phyloP scores from a whole-genome alignment of 148 eudicot genomes.

The Camellia japonica region DNA sequence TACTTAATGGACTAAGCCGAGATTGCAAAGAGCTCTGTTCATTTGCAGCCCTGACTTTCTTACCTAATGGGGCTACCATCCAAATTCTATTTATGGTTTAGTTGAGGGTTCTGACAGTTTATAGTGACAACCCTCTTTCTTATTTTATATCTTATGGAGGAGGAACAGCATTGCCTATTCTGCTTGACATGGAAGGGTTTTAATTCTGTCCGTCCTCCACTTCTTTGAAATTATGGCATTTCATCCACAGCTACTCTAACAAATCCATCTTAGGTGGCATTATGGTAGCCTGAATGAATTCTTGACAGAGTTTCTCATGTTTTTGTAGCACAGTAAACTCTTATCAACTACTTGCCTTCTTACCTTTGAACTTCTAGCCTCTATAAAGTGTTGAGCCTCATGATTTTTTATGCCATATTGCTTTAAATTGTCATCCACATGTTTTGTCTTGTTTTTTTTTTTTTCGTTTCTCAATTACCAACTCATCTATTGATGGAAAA shows the following conservation, averaged over 20 bases:
- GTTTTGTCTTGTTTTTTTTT: not conserved
- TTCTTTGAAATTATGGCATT: not conserved
- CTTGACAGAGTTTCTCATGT: not conserved
- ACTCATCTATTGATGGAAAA: conserved; percentile 2
- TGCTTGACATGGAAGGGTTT: not conserved
- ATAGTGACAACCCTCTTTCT: not conserved
- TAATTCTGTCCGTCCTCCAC: not conserved
- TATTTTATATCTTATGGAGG: not conserved
- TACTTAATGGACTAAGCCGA: no score
- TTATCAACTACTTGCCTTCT: not conserved
- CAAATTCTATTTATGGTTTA: not conserved
- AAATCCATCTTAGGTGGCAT: not conserved
- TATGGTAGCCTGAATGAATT: not conserved
- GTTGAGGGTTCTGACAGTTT: not conserved
- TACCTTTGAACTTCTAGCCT: not conserved
- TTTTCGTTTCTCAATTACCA: not conserved
- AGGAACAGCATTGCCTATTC: not conserved
- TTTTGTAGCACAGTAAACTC: not conserved
- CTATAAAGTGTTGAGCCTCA: not conserved
- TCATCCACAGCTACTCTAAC: not conserved
- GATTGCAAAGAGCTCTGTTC: no score
- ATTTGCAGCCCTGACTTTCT: not conserved
- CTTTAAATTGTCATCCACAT: not conserved
- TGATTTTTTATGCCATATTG: not conserved
- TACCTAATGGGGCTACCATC: not conserved